Evolutionary conservation across 176 grass and related monocot genomes (phyloP), one percentile per base, ranked within the genome.

Genomic region (Oryza glumipatula): DNA sequence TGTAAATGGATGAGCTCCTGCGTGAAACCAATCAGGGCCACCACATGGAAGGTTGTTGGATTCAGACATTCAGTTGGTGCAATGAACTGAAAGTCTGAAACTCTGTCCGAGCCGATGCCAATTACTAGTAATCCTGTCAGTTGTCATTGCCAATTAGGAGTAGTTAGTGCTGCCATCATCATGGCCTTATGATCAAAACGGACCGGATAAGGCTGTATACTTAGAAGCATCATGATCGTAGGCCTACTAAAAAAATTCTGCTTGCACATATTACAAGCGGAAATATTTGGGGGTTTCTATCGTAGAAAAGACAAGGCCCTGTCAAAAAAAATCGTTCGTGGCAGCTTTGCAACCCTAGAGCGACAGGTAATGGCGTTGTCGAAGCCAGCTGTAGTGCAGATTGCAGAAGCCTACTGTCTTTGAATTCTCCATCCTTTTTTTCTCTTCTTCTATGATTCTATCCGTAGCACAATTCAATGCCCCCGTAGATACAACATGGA

Each of bases 311-410:
- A 39, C 82, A 60, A 68, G 35, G 15, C n/a, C 52, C 28, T n/a
- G 28, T 71, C 72, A 11, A 79, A n/a, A 5, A 5, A 49, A 28
- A 8, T 49, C 6, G 46, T 64, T 75, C 78, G 83, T 90, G 83
- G 61, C 78, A 65, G 16, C 67, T 68, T 56, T 21, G 56, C 33
- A 45, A 48, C 56, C 21, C 17, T 17, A 54, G 35, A 81, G 56
- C 9, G 74, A 76, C 78, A 82, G 66, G 66, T 36, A 77, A 77
- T 11, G 17, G 46, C 73, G 17, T 71, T 73, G 64, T 83, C 79
- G 68, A 77, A 3, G 28, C 79, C 88, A 83, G 74, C 68, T 83
- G 84, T 79, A 76, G 73, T 22, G 49, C 51, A 16, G 32, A 76
- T 67, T 22, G 49, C 51, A 16, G 32, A 19, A 38, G 32, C 67